These are phyloP conservation scores for Nitzschia inconspicua DNA, from an alignment of 108 stramenopile species.

Conservation along the genomic window DNA sequence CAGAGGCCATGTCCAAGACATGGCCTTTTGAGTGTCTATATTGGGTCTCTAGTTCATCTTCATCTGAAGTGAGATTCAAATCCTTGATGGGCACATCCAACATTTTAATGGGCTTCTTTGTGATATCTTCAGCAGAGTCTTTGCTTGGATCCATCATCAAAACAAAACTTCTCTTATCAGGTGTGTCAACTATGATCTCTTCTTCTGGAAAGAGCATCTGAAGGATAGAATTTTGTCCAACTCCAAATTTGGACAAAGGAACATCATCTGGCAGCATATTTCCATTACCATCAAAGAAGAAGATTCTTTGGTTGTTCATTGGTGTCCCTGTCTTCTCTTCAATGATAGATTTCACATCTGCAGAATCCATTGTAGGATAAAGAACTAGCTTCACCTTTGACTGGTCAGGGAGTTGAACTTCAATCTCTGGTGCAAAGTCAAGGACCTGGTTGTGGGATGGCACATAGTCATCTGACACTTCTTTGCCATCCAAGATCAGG, in stretches of 20 bases:
- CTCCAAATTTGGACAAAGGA: not conserved
- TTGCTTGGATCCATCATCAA: constrained; percentile 1
- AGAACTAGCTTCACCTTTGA: constrained; percentile 3
- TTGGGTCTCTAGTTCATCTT: not conserved
- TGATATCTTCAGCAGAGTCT: constrained; percentile 1
- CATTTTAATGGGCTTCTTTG: not conserved
- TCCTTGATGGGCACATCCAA: not conserved
- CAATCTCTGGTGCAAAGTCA: constrained; percentile 6
- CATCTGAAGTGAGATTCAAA: constrained; percentile 1
- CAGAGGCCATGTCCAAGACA: not conserved
- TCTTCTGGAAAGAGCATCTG: too few relatives aligned
- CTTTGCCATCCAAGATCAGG: constrained; percentile 1
- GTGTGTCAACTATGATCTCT: too few relatives aligned
- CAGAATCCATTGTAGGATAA: too few relatives aligned
- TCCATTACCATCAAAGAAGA: constrained; percentile 21
- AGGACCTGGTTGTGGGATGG: not conserved
- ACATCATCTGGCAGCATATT: constrained; percentile 4
- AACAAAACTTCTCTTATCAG: not conserved
- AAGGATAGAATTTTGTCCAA: not conserved
- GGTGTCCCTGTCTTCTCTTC: constrained; percentile 12
- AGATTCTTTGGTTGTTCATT: constrained; percentile 8
- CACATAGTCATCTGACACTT: not conserved
- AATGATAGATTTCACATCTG: too few relatives aligned
- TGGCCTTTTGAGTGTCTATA: not conserved
- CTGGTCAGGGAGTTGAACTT: not conserved